These are phyloP conservation scores for Cercospora brassicicola DNA, from an alignment of 2,329 filamentous ascomycete genomes.

Conservation along the genomic window DNA sequence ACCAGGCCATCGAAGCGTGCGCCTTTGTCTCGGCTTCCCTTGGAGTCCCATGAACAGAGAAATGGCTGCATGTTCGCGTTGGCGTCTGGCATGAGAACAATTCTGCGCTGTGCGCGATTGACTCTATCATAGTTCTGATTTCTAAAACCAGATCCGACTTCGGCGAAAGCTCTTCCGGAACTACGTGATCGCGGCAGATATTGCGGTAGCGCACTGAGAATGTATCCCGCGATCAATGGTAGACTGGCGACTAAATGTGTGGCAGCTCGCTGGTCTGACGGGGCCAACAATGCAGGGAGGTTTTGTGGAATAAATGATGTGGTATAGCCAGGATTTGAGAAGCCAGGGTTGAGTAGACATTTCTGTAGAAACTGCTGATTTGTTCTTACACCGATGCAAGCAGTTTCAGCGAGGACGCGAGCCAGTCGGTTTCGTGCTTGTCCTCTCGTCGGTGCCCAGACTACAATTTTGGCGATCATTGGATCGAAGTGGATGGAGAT, in stretches of 20 bases:
- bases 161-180: background rate
- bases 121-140: background rate
- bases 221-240: background rate
- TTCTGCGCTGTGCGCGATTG: background rate
- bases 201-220: background rate
- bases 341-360: background rate
- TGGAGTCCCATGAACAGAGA: background rate
- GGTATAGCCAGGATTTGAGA: background rate
- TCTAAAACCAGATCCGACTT: background rate
- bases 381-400: background rate
- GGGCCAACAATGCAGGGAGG: background rate
- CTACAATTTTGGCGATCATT: constrained; percentile 5
- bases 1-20: background rate
- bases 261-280: background rate
- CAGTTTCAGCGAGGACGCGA: background rate
- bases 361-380: background rate
- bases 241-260: background rate
- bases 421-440: background rate
- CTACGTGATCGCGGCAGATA: background rate
- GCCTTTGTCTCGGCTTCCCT: background rate
- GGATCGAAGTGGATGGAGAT: constrained; percentile 4
- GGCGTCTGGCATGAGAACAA: background rate
- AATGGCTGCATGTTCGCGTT: background rate
- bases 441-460: background rate
- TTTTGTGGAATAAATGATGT: background rate